A percentile compares a stretch with the other conserved stretches of the same genome.
Conservation (phyloP, 1,284 basidiomycete genomes). For the Mycena citricolor region DNA sequence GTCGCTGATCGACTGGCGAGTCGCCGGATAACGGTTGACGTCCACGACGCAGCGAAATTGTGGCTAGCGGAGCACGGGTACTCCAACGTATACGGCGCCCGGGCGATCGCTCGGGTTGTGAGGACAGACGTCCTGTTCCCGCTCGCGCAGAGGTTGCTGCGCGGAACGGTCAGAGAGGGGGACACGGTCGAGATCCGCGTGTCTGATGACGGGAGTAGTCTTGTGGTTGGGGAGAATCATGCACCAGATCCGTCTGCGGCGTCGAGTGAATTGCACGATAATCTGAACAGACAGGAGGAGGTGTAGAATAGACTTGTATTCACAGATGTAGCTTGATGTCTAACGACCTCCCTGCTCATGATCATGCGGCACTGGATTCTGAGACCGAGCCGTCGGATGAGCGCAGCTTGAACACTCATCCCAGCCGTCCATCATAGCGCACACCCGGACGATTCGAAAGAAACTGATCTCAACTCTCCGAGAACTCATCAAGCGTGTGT, state of each 20-base stretch:
- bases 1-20: constrained; percentile 66
- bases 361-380: no score
- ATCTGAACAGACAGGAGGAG: not conserved
- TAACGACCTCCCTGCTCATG: no score
- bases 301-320: not conserved
- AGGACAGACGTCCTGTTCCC: constrained; percentile 77
- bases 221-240: constrained; percentile 62
- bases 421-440: no score
- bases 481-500: no score
- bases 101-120: constrained; percentile 82
- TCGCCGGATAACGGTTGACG: constrained; percentile 71
- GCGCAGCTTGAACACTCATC: no score
- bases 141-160: constrained; percentile 72
- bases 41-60: constrained; percentile 60
- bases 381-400: no score
- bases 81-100: constrained; percentile 83
- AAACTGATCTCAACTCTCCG: no score
- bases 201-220: constrained; percentile 40
- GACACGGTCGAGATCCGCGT: constrained; percentile 61
- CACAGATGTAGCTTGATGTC: no score
- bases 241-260: constrained; percentile 40
- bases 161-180: constrained; percentile 71
- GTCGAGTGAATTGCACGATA: constrained; percentile 2
- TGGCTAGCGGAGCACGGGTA: constrained; percentile 85
- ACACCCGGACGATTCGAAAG: no score